Evolutionary conservation across 2,329 filamentous ascomycete species (phyloP).

Genomic region (Rasamsonia emersonii): DNA sequence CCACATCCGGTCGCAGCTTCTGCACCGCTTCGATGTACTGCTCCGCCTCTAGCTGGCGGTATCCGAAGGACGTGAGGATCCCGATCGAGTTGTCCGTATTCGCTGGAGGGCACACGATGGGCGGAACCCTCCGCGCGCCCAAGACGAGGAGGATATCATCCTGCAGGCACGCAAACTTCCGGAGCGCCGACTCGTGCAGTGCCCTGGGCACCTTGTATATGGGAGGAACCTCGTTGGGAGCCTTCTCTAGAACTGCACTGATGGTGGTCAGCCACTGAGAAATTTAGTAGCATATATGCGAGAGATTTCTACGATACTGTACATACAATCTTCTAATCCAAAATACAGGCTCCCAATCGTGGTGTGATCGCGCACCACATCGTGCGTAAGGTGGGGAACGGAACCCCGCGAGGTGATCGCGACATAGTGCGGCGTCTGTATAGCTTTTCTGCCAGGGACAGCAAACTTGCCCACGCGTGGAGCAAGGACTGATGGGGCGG

Average conservation of each 20-base stretch:
- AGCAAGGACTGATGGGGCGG: slow-evolving; percentile 25
- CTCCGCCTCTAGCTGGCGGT: slow-evolving; percentile 58
- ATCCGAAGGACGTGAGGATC: slow-evolving; percentile 80
- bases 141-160: slow-evolving; percentile 60
- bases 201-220: slow-evolving; percentile 43
- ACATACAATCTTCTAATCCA: slow-evolving; percentile 85
- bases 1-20: slow-evolving; percentile 68
- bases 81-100: slow-evolving; percentile 65
- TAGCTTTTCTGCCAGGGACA: slow-evolving; percentile 52
- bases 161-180: slow-evolving; percentile 68
- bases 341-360: slow-evolving; percentile 64
- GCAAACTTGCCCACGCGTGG: slow-evolving; percentile 61
- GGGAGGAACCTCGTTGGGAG: slow-evolving; percentile 37
- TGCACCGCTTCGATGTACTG: slow-evolving; percentile 60
- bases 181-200: slow-evolving; percentile 50
- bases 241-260: slow-evolving; percentile 54
- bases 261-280: slow-evolving; percentile 29
- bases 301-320: no score
- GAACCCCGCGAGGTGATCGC: slow-evolving; percentile 73
- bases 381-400: slow-evolving; percentile 81
- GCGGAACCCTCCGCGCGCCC: slow-evolving; percentile 67
- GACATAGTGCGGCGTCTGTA: slow-evolving; percentile 77
- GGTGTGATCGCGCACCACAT: slow-evolving; percentile 62
- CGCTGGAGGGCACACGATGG: slow-evolving; percentile 58
- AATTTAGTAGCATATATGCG: background rate